Conservation (phyloP, 2,329 filamentous ascomycete genomes). For the Ploettnerulaceae sp. region DNA sequence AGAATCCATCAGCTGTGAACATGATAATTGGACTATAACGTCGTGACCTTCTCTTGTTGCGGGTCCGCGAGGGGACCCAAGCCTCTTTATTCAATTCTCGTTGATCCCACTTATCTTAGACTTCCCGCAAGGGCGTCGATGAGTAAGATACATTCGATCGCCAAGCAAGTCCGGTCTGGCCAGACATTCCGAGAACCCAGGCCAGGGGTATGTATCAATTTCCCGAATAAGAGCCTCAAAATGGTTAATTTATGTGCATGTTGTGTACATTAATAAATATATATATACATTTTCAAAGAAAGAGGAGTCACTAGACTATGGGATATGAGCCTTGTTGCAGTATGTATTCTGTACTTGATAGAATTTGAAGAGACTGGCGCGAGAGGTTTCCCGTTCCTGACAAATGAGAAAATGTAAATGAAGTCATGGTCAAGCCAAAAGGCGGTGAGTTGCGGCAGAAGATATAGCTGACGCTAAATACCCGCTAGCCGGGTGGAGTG, state of each 20-base stretch:
- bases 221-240: not conserved
- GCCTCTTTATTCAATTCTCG: not conserved
- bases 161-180: too few species aligned
- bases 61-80: not conserved
- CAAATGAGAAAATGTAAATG: not conserved
- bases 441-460: not conserved
- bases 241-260: not conserved
- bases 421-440: not conserved
- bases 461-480: not conserved
- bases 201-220: too few species aligned
- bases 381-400: too few species aligned
- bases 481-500: not conserved
- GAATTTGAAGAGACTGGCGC: too few species aligned
- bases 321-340: too few species aligned
- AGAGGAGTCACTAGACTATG: too few species aligned
- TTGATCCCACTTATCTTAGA: not conserved
- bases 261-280: too few species aligned
- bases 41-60: too few species aligned
- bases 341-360: too few species aligned
- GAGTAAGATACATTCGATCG: not conserved
- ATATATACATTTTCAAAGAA: too few species aligned
- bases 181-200: too few species aligned
- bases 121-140: slow-evolving; percentile 1
- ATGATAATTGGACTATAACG: too few species aligned
- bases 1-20: slow-evolving; percentile 21